Base-by-base conservation (phyloP, 2,329 filamentous ascomycete genomes). In the Truncatella angustata region DNA sequence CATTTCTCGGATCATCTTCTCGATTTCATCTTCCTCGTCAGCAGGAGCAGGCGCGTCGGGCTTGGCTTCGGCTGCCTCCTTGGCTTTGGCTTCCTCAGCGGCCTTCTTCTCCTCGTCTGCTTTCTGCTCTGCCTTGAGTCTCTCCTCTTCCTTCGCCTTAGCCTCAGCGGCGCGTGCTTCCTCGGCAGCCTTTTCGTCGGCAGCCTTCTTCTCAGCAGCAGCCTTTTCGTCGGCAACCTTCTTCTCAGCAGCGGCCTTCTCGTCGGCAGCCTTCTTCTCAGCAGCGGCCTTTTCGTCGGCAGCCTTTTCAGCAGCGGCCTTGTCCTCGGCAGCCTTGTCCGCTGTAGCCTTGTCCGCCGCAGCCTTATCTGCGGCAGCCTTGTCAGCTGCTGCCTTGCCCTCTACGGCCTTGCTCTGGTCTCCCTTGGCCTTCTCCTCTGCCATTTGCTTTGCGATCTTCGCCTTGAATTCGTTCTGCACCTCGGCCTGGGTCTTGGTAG, bases 401-500 rank as follows among this genome's bases (percentile, higher is more conserved):
- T 16, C 26, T 5, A 23, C 20, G 6, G 63, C 67, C 5, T 54
- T 55, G 18, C 64, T 59, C 23, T 40, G 18, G 14, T 40, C 37
- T 12, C 24, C 14, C 37, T 62, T 60, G 37, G 48, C 35, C 55
- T 75, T 74, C 51, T 76, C 70, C 36, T 58, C 60, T 9, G 63
- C 76, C 51, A 84, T 83, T 49, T 82, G 81, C 65, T 86, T 84
- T 54, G 79, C 81, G 65, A 96, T 86, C 66, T 90, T 87, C 67
- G 88, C 85, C 70, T 88, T 87, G 64, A 92, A 88, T 71, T 96
- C 91, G 58, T 90, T 84, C 53, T 87, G 86, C 57, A 90, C 90
- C 72, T 96, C 88, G 67, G 93, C 88, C 32, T 84, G 82, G 1
- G 87, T 87, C 79, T 94, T 94, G 37, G 75, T 75, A 21, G 77